These are phyloP conservation scores for Zygosaccharomyces pseudobailii DNA, from an alignment of 1,139 yeast genomes.

Conservation along the genomic window DNA sequence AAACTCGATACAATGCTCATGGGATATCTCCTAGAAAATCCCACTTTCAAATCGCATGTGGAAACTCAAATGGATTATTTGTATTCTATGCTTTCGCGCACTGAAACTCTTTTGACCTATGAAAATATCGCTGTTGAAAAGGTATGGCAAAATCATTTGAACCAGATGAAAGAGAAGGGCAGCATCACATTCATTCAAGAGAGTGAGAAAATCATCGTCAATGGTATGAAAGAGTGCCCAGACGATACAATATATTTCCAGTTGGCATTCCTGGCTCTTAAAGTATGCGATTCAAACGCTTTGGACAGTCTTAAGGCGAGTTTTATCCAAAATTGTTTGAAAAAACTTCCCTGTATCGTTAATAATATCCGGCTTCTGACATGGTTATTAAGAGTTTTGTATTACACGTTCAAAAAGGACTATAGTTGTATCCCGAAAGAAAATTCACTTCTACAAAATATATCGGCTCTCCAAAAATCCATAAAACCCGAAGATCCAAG, in stretches of 20 bases:
- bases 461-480: slow-evolving; percentile 1
- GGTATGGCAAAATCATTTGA: slow-evolving; percentile 26
- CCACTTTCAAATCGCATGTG: slow-evolving; percentile 48
- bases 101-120: slow-evolving; percentile 2
- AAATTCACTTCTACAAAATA: not conserved
- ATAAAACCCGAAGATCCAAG: not conserved
- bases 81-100: slow-evolving; percentile 18
- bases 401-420: slow-evolving; percentile 5
- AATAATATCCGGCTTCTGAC: slow-evolving; percentile 2
- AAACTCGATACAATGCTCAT: slow-evolving; percentile 21
- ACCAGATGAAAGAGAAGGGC: slow-evolving; percentile 23
- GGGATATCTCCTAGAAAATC: slow-evolving; percentile 40
- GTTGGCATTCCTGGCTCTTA: slow-evolving; percentile 16
- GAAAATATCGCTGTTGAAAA: slow-evolving; percentile 19
- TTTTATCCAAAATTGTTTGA: slow-evolving; percentile 5
- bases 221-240: slow-evolving; percentile 1
- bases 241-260: slow-evolving; percentile 11
- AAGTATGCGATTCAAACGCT: not conserved
- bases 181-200: slow-evolving; percentile 13
- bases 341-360: not conserved
- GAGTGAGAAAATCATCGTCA: slow-evolving; percentile 1
- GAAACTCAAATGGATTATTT: slow-evolving; percentile 41
- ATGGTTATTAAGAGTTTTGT: slow-evolving; percentile 20
- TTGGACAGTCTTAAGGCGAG: slow-evolving; percentile 1
- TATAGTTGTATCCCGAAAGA: not conserved